These are phyloP conservation scores for Takashimella tepidaria DNA, from an alignment of 1,284 basidiomycete species.

Conservation along the genomic window DNA sequence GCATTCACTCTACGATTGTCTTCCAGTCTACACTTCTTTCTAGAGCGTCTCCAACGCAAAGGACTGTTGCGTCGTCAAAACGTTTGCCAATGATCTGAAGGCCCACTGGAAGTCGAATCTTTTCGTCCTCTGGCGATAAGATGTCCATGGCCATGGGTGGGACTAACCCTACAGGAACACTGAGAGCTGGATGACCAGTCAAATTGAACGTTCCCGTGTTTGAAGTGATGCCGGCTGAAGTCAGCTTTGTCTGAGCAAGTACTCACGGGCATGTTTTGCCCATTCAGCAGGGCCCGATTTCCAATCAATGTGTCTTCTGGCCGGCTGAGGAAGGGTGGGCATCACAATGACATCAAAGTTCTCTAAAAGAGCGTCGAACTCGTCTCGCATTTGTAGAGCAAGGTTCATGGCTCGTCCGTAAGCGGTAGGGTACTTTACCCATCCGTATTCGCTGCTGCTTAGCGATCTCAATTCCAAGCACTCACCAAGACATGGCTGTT, in stretches of 20 bases:
- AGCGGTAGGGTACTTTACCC: not conserved
- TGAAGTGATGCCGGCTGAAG: not conserved
- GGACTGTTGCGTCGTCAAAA: not conserved
- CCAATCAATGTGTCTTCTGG: not conserved
- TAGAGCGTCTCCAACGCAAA: not conserved
- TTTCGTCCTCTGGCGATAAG: not conserved
- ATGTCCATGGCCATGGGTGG: not conserved
- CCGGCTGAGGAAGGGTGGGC: not conserved
- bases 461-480: not conserved
- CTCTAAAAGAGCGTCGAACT: not conserved
- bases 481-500: slow-evolving; percentile 14
- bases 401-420: slow-evolving; percentile 4
- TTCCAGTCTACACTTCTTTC: slow-evolving; percentile 1
- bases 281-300: not conserved
- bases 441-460: not conserved
- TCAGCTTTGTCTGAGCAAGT: not conserved
- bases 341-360: slow-evolving; percentile 1
- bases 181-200: not conserved
- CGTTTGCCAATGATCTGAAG: slow-evolving; percentile 1
- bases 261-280: not conserved
- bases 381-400: not conserved
- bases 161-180: not conserved
- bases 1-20: not conserved
- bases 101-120: not conserved
- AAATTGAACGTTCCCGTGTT: slow-evolving; percentile 1